Base-by-base conservation (phyloP, 306 rosid species). In the Purshia tridentata region DNA sequence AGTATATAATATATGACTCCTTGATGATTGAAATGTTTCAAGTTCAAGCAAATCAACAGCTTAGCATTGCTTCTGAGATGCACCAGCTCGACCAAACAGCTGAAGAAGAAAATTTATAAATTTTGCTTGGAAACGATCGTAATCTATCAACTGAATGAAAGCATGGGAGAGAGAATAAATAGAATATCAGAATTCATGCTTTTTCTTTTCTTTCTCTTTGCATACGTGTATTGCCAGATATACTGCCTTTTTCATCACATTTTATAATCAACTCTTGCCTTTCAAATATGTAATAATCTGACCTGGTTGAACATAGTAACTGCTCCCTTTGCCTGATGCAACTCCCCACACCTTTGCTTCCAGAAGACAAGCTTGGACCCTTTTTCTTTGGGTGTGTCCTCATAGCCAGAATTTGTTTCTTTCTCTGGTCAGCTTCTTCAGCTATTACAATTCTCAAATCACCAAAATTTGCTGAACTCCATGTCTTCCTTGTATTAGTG, bases 341-440 rank as follows among this genome's bases (percentile, higher is more conserved):
- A 78, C 69, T 86, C 94, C 69, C 83, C 86, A 29, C 58, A 81
- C 59, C 73, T 84, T 84, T 84, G 92, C 81, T 81, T 91, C 97
- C 96, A 85, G 59, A 86, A 84, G 77, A 78, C 66, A 56, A 84
- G 78, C 84, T 79, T 91, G 75, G 80, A 84, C 18, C 95, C 95
- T 79, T 83, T 89, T 67, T 82, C 98, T 88, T 94, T 94, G 41
- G 97, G 96, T 23, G 94, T 84, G 75, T 80, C 84, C 75, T 89
- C 90, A 66, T 77, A 57, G 10, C 72, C 40, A 29, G 67, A 61
- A 64, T 48, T 48, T 59, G 56, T 51, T 76, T 70, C 80, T 77
- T 81, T 77, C 75, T 77, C 78, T 73, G 80, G 67, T 82, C 91
- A 71, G 80, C 85, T 65, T 91, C 89, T 65, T 89, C 87, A 46